phyloP scores from a whole-genome alignment of 163 green algal genomes.

The Trebouxia gelatinosa region DNA sequence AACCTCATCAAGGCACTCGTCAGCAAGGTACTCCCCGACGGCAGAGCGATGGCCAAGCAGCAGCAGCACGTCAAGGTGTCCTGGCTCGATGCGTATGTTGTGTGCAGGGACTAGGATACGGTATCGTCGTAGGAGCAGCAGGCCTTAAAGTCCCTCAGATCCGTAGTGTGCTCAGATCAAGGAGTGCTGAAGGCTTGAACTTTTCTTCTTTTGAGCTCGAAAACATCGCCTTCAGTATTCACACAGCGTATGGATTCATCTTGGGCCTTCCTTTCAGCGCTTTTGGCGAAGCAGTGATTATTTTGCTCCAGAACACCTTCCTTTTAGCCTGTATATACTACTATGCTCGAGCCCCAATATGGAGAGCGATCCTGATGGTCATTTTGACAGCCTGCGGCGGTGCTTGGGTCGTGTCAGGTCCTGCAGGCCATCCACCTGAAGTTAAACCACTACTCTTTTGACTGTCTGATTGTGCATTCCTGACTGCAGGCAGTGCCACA shows the following conservation, averaged over 20 bases:
- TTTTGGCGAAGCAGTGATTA: conserved; percentile 81
- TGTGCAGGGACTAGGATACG: conserved; percentile 74
- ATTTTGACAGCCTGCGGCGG: conserved; percentile 30
- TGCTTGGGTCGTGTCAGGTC: conserved; percentile 23
- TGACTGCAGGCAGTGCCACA: conserved; percentile 9
- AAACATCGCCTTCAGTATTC: conserved; percentile 72
- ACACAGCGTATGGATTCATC: conserved; percentile 76
- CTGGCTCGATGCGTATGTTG: too few species aligned
- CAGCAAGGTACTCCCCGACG: too few species aligned
- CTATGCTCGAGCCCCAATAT: conserved; percentile 46
- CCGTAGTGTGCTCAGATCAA: conserved; percentile 54
- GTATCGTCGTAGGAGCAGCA: conserved; percentile 69
- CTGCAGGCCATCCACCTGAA: too few species aligned
- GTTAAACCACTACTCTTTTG: too few species aligned
- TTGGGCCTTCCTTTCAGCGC: conserved; percentile 77
- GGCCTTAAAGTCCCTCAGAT: conserved; percentile 91
- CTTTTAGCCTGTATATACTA: conserved; percentile 83
- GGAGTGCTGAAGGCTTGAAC: conserved; percentile 73
- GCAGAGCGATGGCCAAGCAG: too few species aligned
- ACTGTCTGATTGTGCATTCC: too few species aligned
- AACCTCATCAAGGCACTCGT: conserved; percentile 33
- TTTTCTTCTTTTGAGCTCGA: conserved; percentile 83
- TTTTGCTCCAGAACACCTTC: conserved; percentile 76
- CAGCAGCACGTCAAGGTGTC: too few species aligned
- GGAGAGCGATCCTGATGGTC: conserved; percentile 31